Conservation (phyloP, 2,329 filamentous ascomycete genomes). For the Colletotrichum lini region DNA sequence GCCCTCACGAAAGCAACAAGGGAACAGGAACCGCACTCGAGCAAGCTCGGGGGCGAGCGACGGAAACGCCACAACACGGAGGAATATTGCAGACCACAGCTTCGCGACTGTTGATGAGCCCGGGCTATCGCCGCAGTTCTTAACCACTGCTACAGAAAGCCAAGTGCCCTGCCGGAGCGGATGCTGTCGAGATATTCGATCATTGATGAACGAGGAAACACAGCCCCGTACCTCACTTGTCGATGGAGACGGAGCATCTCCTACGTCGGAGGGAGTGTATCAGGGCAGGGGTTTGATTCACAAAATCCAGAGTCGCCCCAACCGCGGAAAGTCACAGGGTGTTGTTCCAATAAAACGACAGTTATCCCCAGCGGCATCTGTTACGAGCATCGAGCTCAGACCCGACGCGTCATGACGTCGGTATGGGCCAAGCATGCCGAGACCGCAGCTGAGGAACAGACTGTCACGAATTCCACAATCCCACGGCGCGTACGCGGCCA, state of each 20-base stretch:
- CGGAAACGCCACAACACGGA: neutral
- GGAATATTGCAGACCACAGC: neutral
- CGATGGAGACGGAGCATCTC: neutral
- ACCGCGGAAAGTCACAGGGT: neutral
- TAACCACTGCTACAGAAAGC: neutral
- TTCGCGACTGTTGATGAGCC: neutral
- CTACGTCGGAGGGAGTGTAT: neutral
- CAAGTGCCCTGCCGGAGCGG: neutral
- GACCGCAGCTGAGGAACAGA: neutral
- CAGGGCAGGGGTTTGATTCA: neutral
- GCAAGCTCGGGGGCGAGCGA: neutral
- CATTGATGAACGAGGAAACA: neutral
- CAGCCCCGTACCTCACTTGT: no score
- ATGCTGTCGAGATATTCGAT: neutral
- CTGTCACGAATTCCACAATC: neutral
- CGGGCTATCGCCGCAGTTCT: neutral
- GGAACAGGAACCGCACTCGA: neutral
- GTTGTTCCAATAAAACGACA: no score
- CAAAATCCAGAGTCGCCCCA: no score
- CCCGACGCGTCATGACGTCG: neutral
- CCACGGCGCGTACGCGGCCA: conserved; percentile 4
- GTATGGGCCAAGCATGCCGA: neutral
- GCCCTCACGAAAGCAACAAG: neutral
- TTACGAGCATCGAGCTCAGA: neutral
- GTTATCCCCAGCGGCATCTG: neutral